phyloP scores from a whole-genome alignment of 1,284 basidiomycete genomes.

The Agaricales sp. region DNA sequence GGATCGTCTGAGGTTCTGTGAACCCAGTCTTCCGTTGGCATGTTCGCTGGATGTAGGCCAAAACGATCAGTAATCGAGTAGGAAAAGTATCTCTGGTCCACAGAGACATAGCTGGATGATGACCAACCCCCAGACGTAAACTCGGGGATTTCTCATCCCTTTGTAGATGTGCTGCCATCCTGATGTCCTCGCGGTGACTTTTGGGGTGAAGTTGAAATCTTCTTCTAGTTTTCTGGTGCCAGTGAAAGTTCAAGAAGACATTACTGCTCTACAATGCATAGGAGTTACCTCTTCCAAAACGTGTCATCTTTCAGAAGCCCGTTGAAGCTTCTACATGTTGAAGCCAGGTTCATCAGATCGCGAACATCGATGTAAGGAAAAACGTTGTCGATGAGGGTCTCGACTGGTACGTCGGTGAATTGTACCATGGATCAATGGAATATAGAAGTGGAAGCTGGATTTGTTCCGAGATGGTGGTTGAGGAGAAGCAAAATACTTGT shows the following conservation, averaged over 20 bases:
- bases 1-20: slow-evolving; percentile 25
- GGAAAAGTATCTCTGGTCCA: not conserved
- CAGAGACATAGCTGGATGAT: too few species aligned
- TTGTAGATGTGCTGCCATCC: slow-evolving; percentile 78
- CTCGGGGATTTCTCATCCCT: slow-evolving; percentile 49
- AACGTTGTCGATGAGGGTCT: slow-evolving; percentile 67
- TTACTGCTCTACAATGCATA: too few species aligned
- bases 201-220: slow-evolving; percentile 75
- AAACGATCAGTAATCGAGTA: not conserved
- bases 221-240: slow-evolving; percentile 37
- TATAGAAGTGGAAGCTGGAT: not conserved
- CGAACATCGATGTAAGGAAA: slow-evolving; percentile 46
- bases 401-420: slow-evolving; percentile 50
- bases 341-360: slow-evolving; percentile 50
- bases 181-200: slow-evolving; percentile 54
- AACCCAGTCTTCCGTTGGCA: slow-evolving; percentile 51
- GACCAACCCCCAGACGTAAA: slow-evolving; percentile 77
- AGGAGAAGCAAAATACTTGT: too few species aligned
- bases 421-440: slow-evolving; percentile 21
- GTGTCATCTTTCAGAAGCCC: slow-evolving; percentile 59
- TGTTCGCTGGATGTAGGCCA: slow-evolving; percentile 33
- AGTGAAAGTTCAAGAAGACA: too few species aligned
- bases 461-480: too few species aligned
- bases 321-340: slow-evolving; percentile 49
- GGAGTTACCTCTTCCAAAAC: slow-evolving; percentile 57